Evolutionary conservation across 2,329 filamentous ascomycete species (phyloP).

Genomic region (Acrodontium crateriforme): DNA sequence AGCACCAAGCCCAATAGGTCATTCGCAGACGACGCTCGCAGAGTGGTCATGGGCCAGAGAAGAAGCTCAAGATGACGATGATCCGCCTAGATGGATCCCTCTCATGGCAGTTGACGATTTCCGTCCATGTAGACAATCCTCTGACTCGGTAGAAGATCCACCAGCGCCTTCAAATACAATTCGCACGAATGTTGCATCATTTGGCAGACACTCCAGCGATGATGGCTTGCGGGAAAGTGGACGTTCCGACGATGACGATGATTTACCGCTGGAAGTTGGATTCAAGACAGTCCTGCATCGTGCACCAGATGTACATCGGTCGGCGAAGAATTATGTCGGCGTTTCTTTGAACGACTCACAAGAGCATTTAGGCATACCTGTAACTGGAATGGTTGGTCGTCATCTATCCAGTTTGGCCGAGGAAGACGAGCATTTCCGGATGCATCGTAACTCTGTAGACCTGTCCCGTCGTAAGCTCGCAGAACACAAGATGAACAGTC

Average conservation of each 20-base stretch:
- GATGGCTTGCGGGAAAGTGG: not conserved
- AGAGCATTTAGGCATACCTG: no score
- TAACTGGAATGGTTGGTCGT: no score
- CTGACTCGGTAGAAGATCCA: not conserved
- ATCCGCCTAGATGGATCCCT: constrained; percentile 5
- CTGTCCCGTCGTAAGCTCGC: constrained; percentile 10
- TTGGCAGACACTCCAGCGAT: constrained; percentile 2
- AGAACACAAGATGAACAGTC: constrained; percentile 9
- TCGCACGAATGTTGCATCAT: constrained; percentile 4
- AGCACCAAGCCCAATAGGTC: constrained; percentile 8
- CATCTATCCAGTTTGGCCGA: constrained; percentile 9
- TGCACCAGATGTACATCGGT: no score
- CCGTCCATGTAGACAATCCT: not conserved
- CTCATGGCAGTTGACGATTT: constrained; percentile 6
- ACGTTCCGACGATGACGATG: no score
- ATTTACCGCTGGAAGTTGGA: no score
- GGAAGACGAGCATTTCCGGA: constrained; percentile 11
- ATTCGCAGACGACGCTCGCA: constrained; percentile 13
- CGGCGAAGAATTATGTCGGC: no score
- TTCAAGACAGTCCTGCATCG: no score
- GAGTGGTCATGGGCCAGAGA: constrained; percentile 14
- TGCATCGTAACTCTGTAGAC: constrained; percentile 19
- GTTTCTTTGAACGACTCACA: no score
- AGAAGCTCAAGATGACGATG: constrained; percentile 3
- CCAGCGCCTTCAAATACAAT: constrained; percentile 1